Evolutionary conservation across 225 moss, liverwort and hornwort species (phyloP).

Genomic region (Sphagnum contortum): DNA sequence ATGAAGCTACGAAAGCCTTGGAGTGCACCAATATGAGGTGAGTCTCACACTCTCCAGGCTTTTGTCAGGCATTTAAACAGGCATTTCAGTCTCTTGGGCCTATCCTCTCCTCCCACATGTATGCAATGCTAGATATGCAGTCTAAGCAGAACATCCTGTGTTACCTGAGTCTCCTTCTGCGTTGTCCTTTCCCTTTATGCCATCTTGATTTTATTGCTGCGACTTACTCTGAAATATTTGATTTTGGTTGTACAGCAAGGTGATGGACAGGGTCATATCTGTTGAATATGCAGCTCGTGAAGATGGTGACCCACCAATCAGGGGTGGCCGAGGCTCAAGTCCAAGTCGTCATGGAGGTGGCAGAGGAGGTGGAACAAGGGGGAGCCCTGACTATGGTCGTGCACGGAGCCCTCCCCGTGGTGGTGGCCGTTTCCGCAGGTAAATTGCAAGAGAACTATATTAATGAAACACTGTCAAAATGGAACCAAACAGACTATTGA

Average conservation of each 20-base stretch:
- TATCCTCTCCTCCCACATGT: no score
- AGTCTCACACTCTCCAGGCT: neutral
- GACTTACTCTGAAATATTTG: no score
- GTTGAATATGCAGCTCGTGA: constrained; percentile 99
- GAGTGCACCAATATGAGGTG: constrained; percentile 98
- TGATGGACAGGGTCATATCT: constrained; percentile 95
- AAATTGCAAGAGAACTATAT: neutral
- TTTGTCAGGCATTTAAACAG: no score
- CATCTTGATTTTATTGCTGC: no score
- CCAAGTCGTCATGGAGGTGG: constrained; percentile 24
- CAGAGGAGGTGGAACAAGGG: constrained; percentile 39
- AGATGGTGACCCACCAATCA: constrained; percentile 67
- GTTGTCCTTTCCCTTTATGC: no score
- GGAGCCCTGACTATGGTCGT: constrained; percentile 51
- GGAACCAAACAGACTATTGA: neutral
- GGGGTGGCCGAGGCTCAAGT: constrained; percentile 40
- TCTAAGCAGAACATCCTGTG: no score
- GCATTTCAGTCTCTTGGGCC: no score
- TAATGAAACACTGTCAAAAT: neutral
- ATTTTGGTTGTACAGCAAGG: constrained; percentile 44
- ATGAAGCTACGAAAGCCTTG: constrained; percentile 96
- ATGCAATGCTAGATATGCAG: no score
- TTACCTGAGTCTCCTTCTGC: no score
- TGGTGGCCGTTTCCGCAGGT: constrained; percentile 56
- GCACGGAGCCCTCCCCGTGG: constrained; percentile 50